Conservation (phyloP, 225 moss, liverwort and hornwort species). For the Climacium dendroides region DNA sequence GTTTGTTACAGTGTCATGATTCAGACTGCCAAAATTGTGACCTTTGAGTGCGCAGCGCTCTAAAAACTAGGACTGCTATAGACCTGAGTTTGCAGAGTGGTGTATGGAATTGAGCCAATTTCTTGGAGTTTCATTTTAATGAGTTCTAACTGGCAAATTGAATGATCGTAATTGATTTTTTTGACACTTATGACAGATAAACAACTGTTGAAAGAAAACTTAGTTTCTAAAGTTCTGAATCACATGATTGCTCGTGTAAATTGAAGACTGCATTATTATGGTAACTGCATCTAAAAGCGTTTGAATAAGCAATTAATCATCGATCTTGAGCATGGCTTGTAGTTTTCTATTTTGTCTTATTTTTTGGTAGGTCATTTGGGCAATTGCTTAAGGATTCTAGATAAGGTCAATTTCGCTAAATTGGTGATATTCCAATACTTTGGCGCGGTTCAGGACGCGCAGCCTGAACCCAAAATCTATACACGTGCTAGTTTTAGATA, state of each 20-base stretch:
- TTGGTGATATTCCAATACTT: not conserved
- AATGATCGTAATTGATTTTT: not conserved
- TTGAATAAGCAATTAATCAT: not conserved
- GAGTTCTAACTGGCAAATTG: not conserved
- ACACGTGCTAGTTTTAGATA: not conserved
- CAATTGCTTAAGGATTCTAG: not conserved
- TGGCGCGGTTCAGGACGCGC: not conserved
- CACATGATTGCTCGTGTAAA: not conserved
- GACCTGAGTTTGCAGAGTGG: not conserved
- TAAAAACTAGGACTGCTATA: not conserved
- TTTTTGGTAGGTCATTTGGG: not conserved
- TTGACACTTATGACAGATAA: not conserved
- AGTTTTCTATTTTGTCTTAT: not conserved
- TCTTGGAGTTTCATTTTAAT: not conserved
- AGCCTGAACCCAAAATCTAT: not conserved
- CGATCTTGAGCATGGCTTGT: not conserved
- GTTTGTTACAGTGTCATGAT: not conserved
- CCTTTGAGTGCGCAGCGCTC: not conserved
- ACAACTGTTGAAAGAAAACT: not conserved
- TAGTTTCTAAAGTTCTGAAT: not conserved
- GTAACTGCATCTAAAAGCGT: not conserved
- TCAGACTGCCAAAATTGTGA: not conserved
- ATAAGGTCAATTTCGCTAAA: not conserved
- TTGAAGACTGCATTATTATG: not conserved
- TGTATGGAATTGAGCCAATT: not conserved